These are phyloP conservation scores for Mortierella sp. DNA, from an alignment of 371 early-diverging fungal genomes.

Conservation along the genomic window DNA sequence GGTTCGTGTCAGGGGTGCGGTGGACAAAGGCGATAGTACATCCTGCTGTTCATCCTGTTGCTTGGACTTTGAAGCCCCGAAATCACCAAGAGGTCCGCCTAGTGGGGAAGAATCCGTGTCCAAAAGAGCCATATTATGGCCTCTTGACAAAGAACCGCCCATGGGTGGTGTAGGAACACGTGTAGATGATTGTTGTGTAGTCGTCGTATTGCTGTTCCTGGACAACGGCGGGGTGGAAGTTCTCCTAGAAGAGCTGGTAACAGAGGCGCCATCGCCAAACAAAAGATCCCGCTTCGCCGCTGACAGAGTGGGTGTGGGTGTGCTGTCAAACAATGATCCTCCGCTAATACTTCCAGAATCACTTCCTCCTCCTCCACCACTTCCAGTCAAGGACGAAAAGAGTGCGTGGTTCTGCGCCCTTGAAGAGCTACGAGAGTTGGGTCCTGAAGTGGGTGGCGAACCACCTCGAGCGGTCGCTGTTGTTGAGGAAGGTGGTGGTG, in stretches of 20 bases:
- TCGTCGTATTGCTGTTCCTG: constrained; percentile 13
- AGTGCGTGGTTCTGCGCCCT: constrained; percentile 47
- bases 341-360: not conserved
- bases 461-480: constrained; percentile 10
- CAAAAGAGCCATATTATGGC: constrained; percentile 16
- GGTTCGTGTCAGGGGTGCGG: constrained; percentile 46
- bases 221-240: constrained; percentile 46
- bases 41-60: constrained; percentile 21
- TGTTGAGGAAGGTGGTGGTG: constrained; percentile 32
- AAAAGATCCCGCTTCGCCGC: constrained; percentile 47
- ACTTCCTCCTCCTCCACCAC: constrained; percentile 7
- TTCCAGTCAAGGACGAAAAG: constrained; percentile 46
- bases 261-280: constrained; percentile 36
- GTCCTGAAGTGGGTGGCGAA: constrained; percentile 45
- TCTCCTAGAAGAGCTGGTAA: constrained; percentile 21
- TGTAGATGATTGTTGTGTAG: constrained; percentile 27
- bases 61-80: not conserved
- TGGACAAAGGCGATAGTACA: constrained; percentile 25
- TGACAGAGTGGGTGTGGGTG: constrained; percentile 31
- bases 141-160: not conserved
- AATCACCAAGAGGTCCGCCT: constrained; percentile 18
- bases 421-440: constrained; percentile 51
- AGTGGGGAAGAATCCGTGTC: constrained; percentile 40
- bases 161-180: constrained; percentile 30
- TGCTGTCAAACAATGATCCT: constrained; percentile 41